Conservation (phyloP, 1,284 basidiomycete genomes). For the Ceratobasidium sp. region DNA sequence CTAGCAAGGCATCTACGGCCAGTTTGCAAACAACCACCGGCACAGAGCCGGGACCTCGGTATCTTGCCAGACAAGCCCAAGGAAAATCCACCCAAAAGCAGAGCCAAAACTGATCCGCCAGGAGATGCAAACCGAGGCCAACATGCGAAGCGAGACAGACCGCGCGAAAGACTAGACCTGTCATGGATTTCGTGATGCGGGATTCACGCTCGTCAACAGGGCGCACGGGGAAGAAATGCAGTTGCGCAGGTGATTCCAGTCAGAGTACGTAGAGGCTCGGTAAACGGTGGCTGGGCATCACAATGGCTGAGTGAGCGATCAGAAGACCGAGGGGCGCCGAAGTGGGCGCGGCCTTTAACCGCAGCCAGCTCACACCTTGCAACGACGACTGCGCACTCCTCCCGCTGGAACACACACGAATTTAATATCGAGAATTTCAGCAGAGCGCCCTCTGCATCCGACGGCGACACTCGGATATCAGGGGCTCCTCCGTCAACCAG, state of each 20-base stretch:
- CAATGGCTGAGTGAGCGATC: constrained; percentile 4
- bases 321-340: constrained; percentile 14
- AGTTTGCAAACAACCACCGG: too few relatives aligned
- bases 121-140: neutral
- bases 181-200: neutral
- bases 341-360: constrained; percentile 10
- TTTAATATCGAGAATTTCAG: constrained; percentile 4
- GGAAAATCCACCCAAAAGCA: neutral
- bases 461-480: constrained; percentile 11
- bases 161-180: neutral
- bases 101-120: neutral
- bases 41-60: too few relatives aligned
- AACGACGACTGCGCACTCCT: constrained; percentile 11
- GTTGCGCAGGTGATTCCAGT: neutral
- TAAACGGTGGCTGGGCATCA: neutral
- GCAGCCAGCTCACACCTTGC: neutral
- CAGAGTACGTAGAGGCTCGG: neutral
- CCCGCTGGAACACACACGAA: neutral
- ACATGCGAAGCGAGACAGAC: constrained; percentile 8
- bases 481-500: neutral
- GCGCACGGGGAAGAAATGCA: neutral
- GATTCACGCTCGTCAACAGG: neutral
- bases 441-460: neutral
- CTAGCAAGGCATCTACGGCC: too few relatives aligned
- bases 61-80: neutral